Evolutionary conservation across 2,329 filamentous ascomycete genomes (phyloP), one percentile per base, ranked within the genome.

Genomic region (Colletotrichum gigasporum): DNA sequence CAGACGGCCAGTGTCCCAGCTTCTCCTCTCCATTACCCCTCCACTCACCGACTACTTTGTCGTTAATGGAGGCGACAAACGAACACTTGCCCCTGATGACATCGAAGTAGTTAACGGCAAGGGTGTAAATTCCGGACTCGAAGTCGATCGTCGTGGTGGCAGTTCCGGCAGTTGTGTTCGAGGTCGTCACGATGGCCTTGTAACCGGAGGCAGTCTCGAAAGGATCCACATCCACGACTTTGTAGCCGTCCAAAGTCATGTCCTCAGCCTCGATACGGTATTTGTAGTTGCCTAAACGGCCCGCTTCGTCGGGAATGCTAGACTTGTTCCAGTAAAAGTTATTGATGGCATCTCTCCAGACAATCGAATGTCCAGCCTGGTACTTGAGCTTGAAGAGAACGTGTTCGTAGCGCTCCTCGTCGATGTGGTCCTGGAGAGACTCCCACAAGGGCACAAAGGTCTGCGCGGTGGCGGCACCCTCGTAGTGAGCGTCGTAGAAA

Each of bases 61-160:
- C 80, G 65, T 86, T 85, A 4, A 91, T 69, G 51, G 77, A 85
- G 1, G 90, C 67, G 63, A 83, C 76, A 72, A 83, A 92, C 2
- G 78, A 76, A 2, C 89, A 80, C 58, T 79, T 80, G 0, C 90
- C 89, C n/a, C 82, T 82, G 26, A 82, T 80, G 7, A 89, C 63
- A 69, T 92, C 88, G 67, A 84, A 91, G 71, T 91, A 92, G 64
- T 90, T 90, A 7, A 92, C 81, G 0, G 85, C 88, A 3, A 92
- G 64, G 68, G 90, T 83, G 67, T 91, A 92, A 5, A 69, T 82
- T 0, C 88, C 88, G 0, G 79, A 77, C 2, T 79, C 73, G 53
- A 85, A 85, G 0, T 76, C 69, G 2, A 90, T 70, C 14, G 69
- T 79, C 0, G 83, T 77, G 2, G 73, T 74, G 0, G 82, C 87